phyloP scores from a whole-genome alignment of 2,329 filamentous ascomycete genomes.

The Coleophoma eucalyptorum region DNA sequence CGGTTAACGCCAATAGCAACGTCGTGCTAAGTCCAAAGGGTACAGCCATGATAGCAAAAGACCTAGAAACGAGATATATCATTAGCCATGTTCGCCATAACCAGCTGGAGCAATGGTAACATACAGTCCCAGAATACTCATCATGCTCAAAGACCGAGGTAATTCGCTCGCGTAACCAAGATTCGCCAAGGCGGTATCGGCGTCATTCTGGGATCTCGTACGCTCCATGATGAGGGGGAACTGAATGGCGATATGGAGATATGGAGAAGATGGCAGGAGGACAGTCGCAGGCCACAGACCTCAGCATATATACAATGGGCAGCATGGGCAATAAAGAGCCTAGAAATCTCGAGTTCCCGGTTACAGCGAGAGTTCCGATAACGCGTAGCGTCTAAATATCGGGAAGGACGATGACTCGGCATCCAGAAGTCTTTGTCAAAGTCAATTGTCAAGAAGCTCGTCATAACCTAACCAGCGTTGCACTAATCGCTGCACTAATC shows the following conservation, averaged over 20 bases:
- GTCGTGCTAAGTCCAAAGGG: constrained; percentile 67
- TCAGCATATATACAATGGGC: no score
- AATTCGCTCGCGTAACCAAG: constrained; percentile 67
- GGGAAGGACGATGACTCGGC: background rate
- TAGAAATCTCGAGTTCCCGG: no score
- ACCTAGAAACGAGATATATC: constrained; percentile 31
- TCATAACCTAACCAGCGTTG: constrained; percentile 5
- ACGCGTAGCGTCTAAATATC: constrained; percentile 15
- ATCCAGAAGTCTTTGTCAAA: constrained; percentile 12
- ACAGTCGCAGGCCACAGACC: background rate
- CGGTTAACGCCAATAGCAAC: constrained; percentile 62
- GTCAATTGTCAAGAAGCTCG: constrained; percentile 10
- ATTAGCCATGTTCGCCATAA: constrained; percentile 3
- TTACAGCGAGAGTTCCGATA: constrained; percentile 2
- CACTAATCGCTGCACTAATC: constrained; percentile 2
- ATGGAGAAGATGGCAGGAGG: background rate
- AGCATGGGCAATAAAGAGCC: no score
- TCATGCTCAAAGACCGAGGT: constrained; percentile 63
- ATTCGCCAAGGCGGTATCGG: constrained; percentile 13
- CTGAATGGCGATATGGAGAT: background rate
- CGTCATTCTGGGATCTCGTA: constrained; percentile 5
- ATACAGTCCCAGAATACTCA: constrained; percentile 58
- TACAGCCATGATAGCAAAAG: constrained; percentile 73
- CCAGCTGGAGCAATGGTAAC: constrained; percentile 1
- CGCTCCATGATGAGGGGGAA: constrained; percentile 9